phyloP scores from a whole-genome alignment of 768 basidiomycete genomes.

The Podaxis sp. region DNA sequence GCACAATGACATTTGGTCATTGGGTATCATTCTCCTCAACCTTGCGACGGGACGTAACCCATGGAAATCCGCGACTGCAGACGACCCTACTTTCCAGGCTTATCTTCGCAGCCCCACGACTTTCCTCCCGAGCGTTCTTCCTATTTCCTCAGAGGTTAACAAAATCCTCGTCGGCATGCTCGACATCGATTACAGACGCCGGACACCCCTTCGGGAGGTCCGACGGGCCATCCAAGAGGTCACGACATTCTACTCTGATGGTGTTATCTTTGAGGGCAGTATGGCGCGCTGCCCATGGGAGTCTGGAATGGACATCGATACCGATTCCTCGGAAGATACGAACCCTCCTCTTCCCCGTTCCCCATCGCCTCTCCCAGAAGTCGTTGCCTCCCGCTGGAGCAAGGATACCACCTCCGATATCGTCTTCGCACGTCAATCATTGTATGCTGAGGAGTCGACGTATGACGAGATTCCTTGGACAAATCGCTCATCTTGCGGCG shows the following conservation, averaged over 20 bases:
- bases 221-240: slow-evolving; percentile 54
- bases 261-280: slow-evolving; percentile 72
- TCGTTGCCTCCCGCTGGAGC: slow-evolving; percentile 58
- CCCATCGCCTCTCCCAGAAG: slow-evolving; percentile 28
- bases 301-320: slow-evolving; percentile 68
- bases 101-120: slow-evolving; percentile 78
- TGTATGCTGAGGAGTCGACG: slow-evolving; percentile 33
- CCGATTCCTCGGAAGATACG: slow-evolving; percentile 48
- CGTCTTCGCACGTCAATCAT: slow-evolving; percentile 40
- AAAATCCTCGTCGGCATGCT: slow-evolving; percentile 77
- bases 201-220: slow-evolving; percentile 49
- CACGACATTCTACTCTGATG: slow-evolving; percentile 67
- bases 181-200: slow-evolving; percentile 48
- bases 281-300: slow-evolving; percentile 79
- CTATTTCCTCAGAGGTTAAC: slow-evolving; percentile 77
- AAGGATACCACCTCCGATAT: slow-evolving; percentile 52
- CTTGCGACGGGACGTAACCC: slow-evolving; percentile 96
- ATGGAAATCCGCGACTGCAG: slow-evolving; percentile 89
- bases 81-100: slow-evolving; percentile 92
- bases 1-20: slow-evolving; percentile 94
- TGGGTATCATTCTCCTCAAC: slow-evolving; percentile 96
- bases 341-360: slow-evolving; percentile 39
- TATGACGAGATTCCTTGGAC: slow-evolving; percentile 40
- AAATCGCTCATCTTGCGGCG: slow-evolving; percentile 45
- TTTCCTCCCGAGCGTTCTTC: slow-evolving; percentile 87